phyloP scores from a whole-genome alignment of 2,329 filamentous ascomycete genomes.

The Sclerotinia borealis region DNA sequence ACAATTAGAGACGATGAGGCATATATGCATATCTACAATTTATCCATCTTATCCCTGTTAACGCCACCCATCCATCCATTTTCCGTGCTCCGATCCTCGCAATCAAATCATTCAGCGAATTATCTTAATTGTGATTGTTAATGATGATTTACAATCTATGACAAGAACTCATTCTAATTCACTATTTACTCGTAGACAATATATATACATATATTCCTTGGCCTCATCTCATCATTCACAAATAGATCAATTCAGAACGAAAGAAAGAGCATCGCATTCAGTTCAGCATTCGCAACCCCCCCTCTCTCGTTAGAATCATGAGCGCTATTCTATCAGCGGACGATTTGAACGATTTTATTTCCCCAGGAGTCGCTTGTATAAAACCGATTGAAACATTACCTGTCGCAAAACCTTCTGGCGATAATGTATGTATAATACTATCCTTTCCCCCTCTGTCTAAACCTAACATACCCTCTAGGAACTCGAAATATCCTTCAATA shows the following conservation, averaged over 20 bases:
- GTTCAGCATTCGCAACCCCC: constrained; percentile 17
- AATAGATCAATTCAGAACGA: too few relatives aligned
- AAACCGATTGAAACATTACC: constrained; percentile 94
- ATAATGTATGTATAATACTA: constrained; percentile 35
- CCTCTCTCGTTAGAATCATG: constrained; percentile 59
- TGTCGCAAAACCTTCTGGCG: constrained; percentile 41
- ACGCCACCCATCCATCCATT: background rate
- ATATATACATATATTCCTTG: too few relatives aligned
- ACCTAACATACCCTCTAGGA: constrained; percentile 14
- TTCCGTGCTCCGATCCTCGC: constrained; percentile 10
- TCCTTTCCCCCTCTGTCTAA: background rate
- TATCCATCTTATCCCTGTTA: background rate
- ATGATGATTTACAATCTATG: constrained; percentile 6
- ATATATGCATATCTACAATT: background rate
- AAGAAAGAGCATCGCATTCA: constrained; percentile 17
- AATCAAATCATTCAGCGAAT: constrained; percentile 8
- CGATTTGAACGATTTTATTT: constrained; percentile 98
- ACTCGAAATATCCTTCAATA: constrained; percentile 92
- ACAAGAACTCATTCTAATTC: background rate
- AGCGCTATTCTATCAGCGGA: constrained; percentile 95
- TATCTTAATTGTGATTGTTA: constrained; percentile 10
- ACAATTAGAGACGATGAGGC: background rate
- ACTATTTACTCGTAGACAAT: background rate
- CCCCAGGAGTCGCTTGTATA: constrained; percentile 93
- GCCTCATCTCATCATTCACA: too few relatives aligned